A percentile compares a stretch with the other conserved stretches of the same genome.
Conservation (phyloP, 1,284 basidiomycete species). For the Irpex sp. region DNA sequence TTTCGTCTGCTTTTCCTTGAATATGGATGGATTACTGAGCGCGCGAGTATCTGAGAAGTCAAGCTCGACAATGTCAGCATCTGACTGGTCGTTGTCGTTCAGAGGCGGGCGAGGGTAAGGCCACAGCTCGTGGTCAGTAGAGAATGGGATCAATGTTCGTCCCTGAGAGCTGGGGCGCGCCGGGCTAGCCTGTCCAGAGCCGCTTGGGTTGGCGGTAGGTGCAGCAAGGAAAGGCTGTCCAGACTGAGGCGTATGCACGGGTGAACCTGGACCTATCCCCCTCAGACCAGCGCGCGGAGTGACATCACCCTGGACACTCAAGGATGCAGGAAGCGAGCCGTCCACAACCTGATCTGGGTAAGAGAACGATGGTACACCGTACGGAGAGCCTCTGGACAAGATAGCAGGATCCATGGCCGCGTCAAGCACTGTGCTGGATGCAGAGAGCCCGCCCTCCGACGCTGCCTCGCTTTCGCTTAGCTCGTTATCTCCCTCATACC, state of each 20-base stretch:
- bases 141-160: constrained; percentile 49
- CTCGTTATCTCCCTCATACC: constrained; percentile 56
- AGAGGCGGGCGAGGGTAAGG: constrained; percentile 52
- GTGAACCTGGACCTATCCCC: constrained; percentile 27
- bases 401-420: constrained; percentile 26
- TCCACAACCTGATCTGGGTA: constrained; percentile 12
- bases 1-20: constrained; percentile 35
- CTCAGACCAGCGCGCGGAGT: constrained; percentile 43
- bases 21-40: constrained; percentile 57
- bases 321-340: constrained; percentile 1
- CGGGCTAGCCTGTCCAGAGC: constrained; percentile 4
- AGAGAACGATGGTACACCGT: constrained; percentile 18
- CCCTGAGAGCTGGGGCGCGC: constrained; percentile 2
- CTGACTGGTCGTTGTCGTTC: constrained; percentile 28
- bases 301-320: constrained; percentile 40
- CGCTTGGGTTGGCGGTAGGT: constrained; percentile 8
- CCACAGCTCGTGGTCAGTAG: constrained; percentile 59
- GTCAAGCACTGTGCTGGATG: constrained; percentile 42
- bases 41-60: constrained; percentile 68
- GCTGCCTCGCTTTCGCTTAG: constrained; percentile 28
- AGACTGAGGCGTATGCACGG: constrained; percentile 10
- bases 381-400: constrained; percentile 28
- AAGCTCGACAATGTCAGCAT: constrained; percentile 55
- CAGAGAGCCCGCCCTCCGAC: constrained; percentile 37
- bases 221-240: constrained; percentile 14